Evolutionary conservation across 129 eudicot genomes (phyloP).

Genomic region (Flaveria sonorensis): DNA sequence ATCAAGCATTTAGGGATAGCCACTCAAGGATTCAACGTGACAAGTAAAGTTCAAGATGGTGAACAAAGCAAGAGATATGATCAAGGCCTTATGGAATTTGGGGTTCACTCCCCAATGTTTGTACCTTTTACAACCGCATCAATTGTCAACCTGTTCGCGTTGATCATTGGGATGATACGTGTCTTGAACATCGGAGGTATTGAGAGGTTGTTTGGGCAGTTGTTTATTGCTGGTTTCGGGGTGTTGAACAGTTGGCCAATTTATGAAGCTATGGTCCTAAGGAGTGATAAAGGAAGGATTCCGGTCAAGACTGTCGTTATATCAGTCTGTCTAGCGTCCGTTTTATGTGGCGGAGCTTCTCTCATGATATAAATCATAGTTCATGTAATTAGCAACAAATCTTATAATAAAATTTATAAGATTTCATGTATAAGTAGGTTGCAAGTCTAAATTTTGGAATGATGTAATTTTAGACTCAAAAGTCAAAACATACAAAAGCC

Average conservation of each 20-base stretch:
- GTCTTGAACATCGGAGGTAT: conserved; percentile 10
- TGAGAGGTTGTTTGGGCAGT: conserved; percentile 42
- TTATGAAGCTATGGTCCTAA: conserved; percentile 67
- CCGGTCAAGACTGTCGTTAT: conserved; percentile 37
- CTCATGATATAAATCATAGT: conserved; percentile 3
- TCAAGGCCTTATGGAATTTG: conserved; percentile 70
- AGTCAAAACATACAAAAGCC: too few species aligned
- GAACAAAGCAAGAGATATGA: conserved; percentile 69
- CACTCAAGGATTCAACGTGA: conserved; percentile 62
- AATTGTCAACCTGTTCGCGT: conserved; percentile 51
- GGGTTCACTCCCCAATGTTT: conserved; percentile 67
- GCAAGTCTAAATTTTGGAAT: too few species aligned
- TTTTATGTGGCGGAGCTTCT: conserved; percentile 33
- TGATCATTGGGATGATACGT: conserved; percentile 34
- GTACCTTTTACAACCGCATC: conserved; percentile 57
- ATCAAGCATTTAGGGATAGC: conserved; percentile 47
- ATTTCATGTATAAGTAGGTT: not conserved
- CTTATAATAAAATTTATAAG: not conserved
- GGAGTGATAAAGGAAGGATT: conserved; percentile 68
- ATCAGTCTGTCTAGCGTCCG: conserved; percentile 41
- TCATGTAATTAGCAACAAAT: not conserved
- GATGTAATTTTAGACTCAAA: too few species aligned
- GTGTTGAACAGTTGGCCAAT: conserved; percentile 63
- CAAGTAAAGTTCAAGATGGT: conserved; percentile 70
- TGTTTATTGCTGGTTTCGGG: conserved; percentile 55